These are phyloP conservation scores for Senecio squalidus DNA, from an alignment of 140 eudicot species.

Conservation along the genomic window DNA sequence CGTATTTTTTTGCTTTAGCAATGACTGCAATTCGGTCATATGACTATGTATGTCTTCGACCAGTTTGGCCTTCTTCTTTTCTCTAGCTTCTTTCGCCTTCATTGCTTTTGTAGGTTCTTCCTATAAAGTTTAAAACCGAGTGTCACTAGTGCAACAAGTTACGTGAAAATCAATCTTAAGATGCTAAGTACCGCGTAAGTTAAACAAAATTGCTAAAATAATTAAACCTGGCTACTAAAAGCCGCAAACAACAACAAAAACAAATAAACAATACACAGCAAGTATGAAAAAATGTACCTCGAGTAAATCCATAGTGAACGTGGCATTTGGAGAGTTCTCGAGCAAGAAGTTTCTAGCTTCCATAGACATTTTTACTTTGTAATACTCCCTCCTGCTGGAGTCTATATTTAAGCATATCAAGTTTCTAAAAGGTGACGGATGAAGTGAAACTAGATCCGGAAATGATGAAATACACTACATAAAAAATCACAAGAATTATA, in stretches of 20 bases:
- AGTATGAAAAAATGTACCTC: background rate
- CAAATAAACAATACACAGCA: too few relatives aligned
- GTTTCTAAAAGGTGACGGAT: slow-evolving; percentile 18
- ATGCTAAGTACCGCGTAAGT: background rate
- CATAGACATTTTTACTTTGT: slow-evolving; percentile 1
- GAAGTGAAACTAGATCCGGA: background rate
- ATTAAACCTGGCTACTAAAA: background rate
- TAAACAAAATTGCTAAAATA: background rate
- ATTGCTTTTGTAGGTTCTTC: slow-evolving; percentile 9
- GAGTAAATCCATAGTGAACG: background rate
- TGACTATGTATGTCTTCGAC: background rate
- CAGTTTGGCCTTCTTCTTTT: slow-evolving; percentile 7
- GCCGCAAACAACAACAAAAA: background rate
- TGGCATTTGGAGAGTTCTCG: background rate
- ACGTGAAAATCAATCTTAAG: background rate
- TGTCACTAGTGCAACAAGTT: background rate
- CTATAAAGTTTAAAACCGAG: background rate
- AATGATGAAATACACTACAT: slow-evolving; percentile 7
- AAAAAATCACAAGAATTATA: background rate
- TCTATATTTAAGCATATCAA: slow-evolving; percentile 10
- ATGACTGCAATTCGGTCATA: slow-evolving; percentile 13
- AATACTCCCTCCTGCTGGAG: background rate
- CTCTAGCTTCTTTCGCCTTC: slow-evolving; percentile 21
- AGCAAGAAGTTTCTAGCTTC: slow-evolving; percentile 2
- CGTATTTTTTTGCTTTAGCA: background rate